These are phyloP conservation scores for Pseudotsuga menziesii DNA, from an alignment of 75 land plant genomes.

Conservation along the genomic window DNA sequence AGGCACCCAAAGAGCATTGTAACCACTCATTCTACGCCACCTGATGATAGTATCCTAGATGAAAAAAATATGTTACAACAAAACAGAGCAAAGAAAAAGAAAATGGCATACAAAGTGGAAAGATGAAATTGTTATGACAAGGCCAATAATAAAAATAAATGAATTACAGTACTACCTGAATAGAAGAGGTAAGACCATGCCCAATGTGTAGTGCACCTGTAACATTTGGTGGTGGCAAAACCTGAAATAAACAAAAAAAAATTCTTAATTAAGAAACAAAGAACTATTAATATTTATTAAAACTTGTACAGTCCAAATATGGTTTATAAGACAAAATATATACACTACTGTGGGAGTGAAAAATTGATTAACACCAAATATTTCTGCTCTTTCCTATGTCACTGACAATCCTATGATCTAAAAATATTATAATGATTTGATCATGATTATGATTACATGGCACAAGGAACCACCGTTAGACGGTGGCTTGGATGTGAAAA, in stretches of 20 bases:
- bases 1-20: constrained; percentile 92
- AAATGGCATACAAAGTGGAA: background rate
- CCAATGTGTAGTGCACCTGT: constrained; percentile 97
- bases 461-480: too few relatives aligned
- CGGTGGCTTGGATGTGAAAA: too few relatives aligned
- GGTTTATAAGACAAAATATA: background rate
- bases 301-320: background rate
- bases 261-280: background rate
- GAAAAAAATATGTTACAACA: background rate
- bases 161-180: constrained; percentile 44
- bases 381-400: background rate
- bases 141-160: constrained; percentile 2
- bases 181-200: constrained; percentile 87
- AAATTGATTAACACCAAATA: background rate
- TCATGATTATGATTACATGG: too few relatives aligned
- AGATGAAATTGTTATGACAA: background rate
- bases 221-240: constrained; percentile 95
- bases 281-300: background rate
- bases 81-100: constrained; percentile 1
- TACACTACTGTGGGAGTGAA: background rate
- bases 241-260: constrained; percentile 33
- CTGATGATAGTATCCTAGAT: constrained; percentile 74
- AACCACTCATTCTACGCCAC: constrained; percentile 90
- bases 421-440: too few relatives aligned
- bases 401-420: too few relatives aligned